Evolutionary conservation across 2,329 filamentous ascomycete species (phyloP).

Genomic region (Phyllosticta capitalensis): DNA sequence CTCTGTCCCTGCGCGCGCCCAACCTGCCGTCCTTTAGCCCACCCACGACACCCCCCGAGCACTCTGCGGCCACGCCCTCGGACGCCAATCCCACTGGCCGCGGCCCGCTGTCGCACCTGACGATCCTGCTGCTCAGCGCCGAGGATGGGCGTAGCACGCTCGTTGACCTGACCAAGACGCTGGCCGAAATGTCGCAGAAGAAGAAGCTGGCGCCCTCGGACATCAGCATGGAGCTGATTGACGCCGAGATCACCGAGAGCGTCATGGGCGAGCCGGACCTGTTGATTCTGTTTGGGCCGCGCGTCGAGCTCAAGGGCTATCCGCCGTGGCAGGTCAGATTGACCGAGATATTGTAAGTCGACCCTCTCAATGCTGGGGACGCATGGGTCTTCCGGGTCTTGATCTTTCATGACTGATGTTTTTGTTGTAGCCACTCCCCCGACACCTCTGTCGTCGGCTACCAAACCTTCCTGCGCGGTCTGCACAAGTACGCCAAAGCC

Average conservation of each 20-base stretch:
- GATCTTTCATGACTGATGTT: not conserved
- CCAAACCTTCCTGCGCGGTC: constrained; percentile 77
- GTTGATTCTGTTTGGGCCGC: constrained; percentile 75
- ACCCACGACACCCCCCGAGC: constrained; percentile 31
- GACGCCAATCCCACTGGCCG: constrained; percentile 15
- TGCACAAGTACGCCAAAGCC: constrained; percentile 76
- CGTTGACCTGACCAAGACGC: constrained; percentile 87
- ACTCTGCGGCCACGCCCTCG: constrained; percentile 30
- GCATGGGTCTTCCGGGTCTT: not conserved
- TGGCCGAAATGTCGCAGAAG: constrained; percentile 89
- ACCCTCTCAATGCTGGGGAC: not conserved
- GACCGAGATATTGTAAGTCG: constrained; percentile 77
- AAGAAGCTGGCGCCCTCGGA: constrained; percentile 73
- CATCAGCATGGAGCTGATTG: constrained; percentile 76
- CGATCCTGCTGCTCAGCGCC: constrained; percentile 70
- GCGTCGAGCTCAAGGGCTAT: constrained; percentile 78
- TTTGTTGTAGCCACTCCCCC: constrained; percentile 36
- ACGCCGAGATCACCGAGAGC: constrained; percentile 69
- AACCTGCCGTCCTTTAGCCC: constrained; percentile 53
- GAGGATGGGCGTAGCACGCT: constrained; percentile 89
- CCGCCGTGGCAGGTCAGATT: constrained; percentile 93
- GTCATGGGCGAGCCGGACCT: constrained; percentile 87
- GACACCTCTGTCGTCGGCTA: constrained; percentile 83
- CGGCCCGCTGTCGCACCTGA: constrained; percentile 35
- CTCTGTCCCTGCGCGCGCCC: constrained; percentile 63